Evolutionary conservation across 495 filamentous ascomycete genomes (phyloP), one percentile per base, ranked within the genome.

Genomic region (Copromyces sp.): DNA sequence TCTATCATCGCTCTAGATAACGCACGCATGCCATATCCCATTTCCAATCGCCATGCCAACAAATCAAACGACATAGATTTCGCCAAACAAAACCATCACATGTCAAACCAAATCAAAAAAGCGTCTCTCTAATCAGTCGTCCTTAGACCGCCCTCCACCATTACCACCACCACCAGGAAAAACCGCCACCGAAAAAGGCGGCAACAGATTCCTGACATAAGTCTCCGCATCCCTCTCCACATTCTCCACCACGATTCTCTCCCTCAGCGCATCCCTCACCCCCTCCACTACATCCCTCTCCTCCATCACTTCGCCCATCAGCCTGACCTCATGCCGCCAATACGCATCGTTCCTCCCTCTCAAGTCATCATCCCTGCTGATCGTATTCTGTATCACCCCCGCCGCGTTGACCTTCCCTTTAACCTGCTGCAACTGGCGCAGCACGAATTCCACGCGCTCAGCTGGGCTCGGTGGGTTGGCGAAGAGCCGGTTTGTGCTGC

Each of bases 401-500:
- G 82, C 80, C 1, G 87, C 88, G 53, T 80, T 83, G 38, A 89
- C 59, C 69, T 81, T 84, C 24, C 83, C 80, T 74, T 83, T 83
- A 29, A 80, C 78, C 2, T 65, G 73, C 59, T 78, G 80, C 42
- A 89, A 73, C 32, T 76, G 77, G 42, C 82, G 78, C 29, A 79
- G 76, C 1, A 80, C 77, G 7, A 73, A 69, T 74, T 89, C 86
- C 9, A 89, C 75, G 41, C 84, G 82, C 77, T 84, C 84, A 2
- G 84, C 85, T 1, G 86, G 69, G 16, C 76, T 71, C n/a, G 81
- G 82, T 38, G 79, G 86, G 79, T 41, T 82, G 42, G 75, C 81
- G 79, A 86, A 84, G 2, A 83, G 82, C 16, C 95, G 88, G 75
- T 94, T 91, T 24, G 95, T 97, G 32, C 89, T 87, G 0, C 90